These are phyloP conservation scores for Udeniomyces megalosporus DNA, from an alignment of 768 basidiomycete genomes.

Conservation along the genomic window DNA sequence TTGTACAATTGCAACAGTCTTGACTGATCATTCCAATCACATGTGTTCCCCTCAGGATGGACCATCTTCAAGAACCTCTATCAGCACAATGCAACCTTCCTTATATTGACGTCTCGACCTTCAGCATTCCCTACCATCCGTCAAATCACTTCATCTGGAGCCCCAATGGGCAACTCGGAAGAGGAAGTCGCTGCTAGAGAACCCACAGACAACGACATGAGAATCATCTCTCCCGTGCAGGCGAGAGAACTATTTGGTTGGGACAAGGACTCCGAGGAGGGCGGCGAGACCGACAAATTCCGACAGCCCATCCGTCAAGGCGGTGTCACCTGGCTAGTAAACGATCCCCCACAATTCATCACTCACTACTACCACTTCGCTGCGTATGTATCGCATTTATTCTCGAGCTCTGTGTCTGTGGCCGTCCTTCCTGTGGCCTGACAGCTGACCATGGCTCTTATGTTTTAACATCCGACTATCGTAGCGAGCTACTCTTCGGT, in stretches of 20 bases:
- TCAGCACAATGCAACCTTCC: slow-evolving; percentile 62
- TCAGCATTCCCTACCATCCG: slow-evolving; percentile 46
- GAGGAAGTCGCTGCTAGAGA: slow-evolving; percentile 41
- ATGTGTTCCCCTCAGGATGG: slow-evolving; percentile 45
- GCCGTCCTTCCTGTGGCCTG: slow-evolving; percentile 34
- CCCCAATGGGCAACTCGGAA: slow-evolving; percentile 42
- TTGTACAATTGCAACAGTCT: not conserved
- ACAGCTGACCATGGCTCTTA: not conserved
- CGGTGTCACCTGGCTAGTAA: slow-evolving; percentile 64
- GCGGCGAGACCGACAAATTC: slow-evolving; percentile 35
- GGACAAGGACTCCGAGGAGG: not conserved
- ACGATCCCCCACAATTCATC: slow-evolving; percentile 71
- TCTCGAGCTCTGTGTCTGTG: slow-evolving; percentile 37
- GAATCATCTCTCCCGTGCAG: slow-evolving; percentile 50
- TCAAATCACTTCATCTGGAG: slow-evolving; percentile 55
- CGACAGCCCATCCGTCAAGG: slow-evolving; percentile 47
- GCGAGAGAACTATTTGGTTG: slow-evolving; percentile 46
- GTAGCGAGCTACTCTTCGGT: slow-evolving; percentile 63
- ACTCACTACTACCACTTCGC: slow-evolving; percentile 69
- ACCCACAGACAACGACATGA: slow-evolving; percentile 65
- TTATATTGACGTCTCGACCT: slow-evolving; percentile 61
- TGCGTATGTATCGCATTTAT: not conserved
- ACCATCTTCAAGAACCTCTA: slow-evolving; percentile 74
- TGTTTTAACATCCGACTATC: too few relatives aligned
- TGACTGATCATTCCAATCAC: too few relatives aligned